Evolutionary conservation across 768 basidiomycete species (phyloP).

Genomic region (Termitomyces sp.): DNA sequence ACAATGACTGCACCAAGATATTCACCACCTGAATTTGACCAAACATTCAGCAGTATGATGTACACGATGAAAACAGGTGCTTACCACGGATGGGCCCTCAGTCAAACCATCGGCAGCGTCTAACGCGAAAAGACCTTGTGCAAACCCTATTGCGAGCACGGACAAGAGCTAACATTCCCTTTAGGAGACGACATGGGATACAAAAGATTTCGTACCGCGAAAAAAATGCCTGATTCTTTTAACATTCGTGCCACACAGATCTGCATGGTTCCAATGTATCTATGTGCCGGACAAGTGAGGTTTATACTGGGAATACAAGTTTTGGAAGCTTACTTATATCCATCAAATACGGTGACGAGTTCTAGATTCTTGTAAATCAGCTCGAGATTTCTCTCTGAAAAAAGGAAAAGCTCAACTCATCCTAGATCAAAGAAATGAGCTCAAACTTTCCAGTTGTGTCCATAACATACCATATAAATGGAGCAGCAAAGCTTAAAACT

Average conservation of each 20-base stretch:
- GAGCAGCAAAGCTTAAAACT: constrained; percentile 81
- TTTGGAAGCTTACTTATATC: constrained; percentile 55
- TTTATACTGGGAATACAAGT: background rate
- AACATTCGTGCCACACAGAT: constrained; percentile 93
- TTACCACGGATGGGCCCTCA: constrained; percentile 46
- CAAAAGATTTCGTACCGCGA: constrained; percentile 48
- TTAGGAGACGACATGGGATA: background rate
- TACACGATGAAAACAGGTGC: constrained; percentile 5
- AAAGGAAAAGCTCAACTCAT: constrained; percentile 59
- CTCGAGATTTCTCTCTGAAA: background rate
- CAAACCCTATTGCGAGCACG: constrained; percentile 79
- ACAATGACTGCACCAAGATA: constrained; percentile 69
- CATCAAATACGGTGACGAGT: constrained; percentile 76
- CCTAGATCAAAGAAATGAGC: constrained; percentile 34
- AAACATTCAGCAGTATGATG: background rate
- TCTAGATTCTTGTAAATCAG: constrained; percentile 34
- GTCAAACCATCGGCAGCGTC: constrained; percentile 84
- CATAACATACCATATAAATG: constrained; percentile 72
- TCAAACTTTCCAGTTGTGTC: background rate
- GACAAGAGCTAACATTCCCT: constrained; percentile 60
- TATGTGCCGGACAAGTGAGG: constrained; percentile 17
- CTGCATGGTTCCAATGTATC: constrained; percentile 89
- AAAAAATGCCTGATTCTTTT: constrained; percentile 89
- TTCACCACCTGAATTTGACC: constrained; percentile 50
- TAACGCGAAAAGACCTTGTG: constrained; percentile 82